Percentiles rank a stretch among this genome's conserved stretches.
These are phyloP conservation scores for Penicillium daleae DNA, from an alignment of 495 filamentous ascomycete genomes.

Conservation along the genomic window DNA sequence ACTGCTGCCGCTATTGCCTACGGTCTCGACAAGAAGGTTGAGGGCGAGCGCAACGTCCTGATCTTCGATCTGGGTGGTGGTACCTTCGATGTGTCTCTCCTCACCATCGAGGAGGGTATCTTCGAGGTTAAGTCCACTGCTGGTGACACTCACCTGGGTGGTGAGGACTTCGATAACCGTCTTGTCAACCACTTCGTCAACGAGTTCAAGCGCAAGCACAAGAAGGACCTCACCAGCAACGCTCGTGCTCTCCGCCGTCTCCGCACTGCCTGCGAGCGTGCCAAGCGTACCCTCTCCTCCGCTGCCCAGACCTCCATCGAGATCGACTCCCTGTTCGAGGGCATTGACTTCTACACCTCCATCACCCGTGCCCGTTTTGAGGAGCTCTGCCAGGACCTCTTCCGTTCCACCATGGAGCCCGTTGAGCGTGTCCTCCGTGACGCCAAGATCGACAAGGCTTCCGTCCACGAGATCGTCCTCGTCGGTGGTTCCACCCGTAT, in stretches of 20 bases:
- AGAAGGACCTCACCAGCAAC: slow-evolving; percentile 81
- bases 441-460: slow-evolving; percentile 90
- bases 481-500: slow-evolving; percentile 99
- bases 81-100: slow-evolving; percentile 99
- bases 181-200: slow-evolving; percentile 94
- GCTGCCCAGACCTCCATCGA: slow-evolving; percentile 97
- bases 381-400: slow-evolving; percentile 96
- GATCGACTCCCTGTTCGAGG: slow-evolving; percentile 98
- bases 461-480: slow-evolving; percentile 95
- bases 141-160: slow-evolving; percentile 98
- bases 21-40: slow-evolving; percentile 91
- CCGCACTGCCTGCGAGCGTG: slow-evolving; percentile 97
- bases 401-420: slow-evolving; percentile 94
- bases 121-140: slow-evolving; percentile 99
- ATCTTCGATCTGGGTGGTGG: slow-evolving; percentile 99
- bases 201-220: slow-evolving; percentile 91
- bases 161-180: slow-evolving; percentile 99
- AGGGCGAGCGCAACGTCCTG: slow-evolving; percentile 97
- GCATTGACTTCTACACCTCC: slow-evolving; percentile 96
- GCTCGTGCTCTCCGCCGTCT: slow-evolving; percentile 97
- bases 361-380: slow-evolving; percentile 99
- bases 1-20: slow-evolving; percentile 80
- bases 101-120: slow-evolving; percentile 99
- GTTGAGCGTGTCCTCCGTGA: slow-evolving; percentile 99
- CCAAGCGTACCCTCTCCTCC: slow-evolving; percentile 96